Evolutionary conservation across 1,139 yeast species (phyloP).

Genomic region (Suhomyces bokatorum): DNA sequence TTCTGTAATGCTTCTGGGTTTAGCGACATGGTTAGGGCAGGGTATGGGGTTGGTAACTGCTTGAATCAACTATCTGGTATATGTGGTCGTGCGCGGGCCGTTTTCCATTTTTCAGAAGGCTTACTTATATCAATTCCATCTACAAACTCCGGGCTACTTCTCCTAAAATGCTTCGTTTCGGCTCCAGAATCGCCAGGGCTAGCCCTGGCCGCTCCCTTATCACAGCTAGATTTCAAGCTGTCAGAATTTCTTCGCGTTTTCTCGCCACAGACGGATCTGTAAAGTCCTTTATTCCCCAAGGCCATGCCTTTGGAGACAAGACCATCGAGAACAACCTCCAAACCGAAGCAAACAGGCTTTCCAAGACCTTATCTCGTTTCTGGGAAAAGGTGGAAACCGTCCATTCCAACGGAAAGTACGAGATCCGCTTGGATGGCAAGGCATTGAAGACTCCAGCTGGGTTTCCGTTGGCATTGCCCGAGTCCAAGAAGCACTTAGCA

Average conservation of each 20-base stretch:
- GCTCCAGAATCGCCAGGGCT: neutral
- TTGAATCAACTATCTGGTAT: neutral
- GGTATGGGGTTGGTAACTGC: too few species aligned
- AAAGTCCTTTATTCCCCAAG: constrained; percentile 15
- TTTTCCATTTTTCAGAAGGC: neutral
- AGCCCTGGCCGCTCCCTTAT: neutral
- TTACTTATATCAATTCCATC: neutral
- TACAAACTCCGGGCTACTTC: neutral
- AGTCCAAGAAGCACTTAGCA: constrained; percentile 62
- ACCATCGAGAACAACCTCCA: constrained; percentile 50
- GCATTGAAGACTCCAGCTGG: constrained; percentile 87
- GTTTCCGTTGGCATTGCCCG: constrained; percentile 64
- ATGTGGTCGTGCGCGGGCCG: neutral
- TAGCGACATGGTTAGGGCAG: constrained; percentile 26
- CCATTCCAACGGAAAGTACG: constrained; percentile 34
- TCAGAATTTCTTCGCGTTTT: neutral
- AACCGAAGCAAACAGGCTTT: constrained; percentile 69
- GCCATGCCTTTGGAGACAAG: constrained; percentile 37
- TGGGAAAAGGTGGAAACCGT: constrained; percentile 76
- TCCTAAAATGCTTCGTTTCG: constrained; percentile 6
- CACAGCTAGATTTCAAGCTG: neutral
- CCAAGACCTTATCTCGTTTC: constrained; percentile 71
- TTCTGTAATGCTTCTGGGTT: constrained; percentile 56
- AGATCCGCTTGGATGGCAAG: constrained; percentile 69
- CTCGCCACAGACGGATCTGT: constrained; percentile 12